These are phyloP conservation scores for Cladochytrium replicatum DNA, from an alignment of 192 early-diverging fungal species.

Conservation along the genomic window DNA sequence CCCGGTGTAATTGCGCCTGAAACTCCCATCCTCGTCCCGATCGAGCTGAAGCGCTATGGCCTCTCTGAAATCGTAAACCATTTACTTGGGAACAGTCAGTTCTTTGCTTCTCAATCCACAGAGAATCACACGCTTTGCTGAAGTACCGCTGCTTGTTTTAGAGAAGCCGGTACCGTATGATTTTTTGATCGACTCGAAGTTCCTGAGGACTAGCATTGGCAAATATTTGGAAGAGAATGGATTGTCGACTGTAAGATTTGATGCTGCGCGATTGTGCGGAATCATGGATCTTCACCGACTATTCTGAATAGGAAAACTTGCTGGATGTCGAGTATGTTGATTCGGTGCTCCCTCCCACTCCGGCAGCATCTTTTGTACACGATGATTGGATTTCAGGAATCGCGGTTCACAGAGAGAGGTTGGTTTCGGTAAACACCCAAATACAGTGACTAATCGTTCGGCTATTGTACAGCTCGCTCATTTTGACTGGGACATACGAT, in stretches of 20 bases:
- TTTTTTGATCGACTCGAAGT: conserved; percentile 86
- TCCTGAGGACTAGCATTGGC: conserved; percentile 66
- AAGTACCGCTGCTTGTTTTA: conserved; percentile 11
- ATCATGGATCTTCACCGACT: not conserved
- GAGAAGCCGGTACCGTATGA: conserved; percentile 78
- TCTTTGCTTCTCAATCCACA: conserved; percentile 15
- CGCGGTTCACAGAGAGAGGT: not conserved
- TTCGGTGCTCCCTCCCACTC: conserved; percentile 75
- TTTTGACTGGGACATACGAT: conserved; percentile 80
- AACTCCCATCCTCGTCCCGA: conserved; percentile 78
- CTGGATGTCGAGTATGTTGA: conserved; percentile 88
- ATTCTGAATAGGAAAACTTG: conserved; percentile 55
- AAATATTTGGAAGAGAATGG: conserved; percentile 59
- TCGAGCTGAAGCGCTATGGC: conserved; percentile 73
- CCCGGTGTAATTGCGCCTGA: conserved; percentile 64
- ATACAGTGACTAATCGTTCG: too few relatives aligned
- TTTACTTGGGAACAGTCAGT: conserved; percentile 49
- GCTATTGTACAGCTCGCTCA: not conserved
- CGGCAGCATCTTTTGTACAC: conserved; percentile 69
- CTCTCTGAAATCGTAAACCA: conserved; percentile 94
- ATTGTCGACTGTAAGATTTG: conserved; percentile 47
- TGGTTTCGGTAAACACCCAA: too few relatives aligned
- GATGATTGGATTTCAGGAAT: conserved; percentile 85
- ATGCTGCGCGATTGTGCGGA: not conserved
- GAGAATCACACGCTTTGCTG: not conserved